Conservation (phyloP, 805 yeast genomes). For the Kluyveromyces starmeri region DNA sequence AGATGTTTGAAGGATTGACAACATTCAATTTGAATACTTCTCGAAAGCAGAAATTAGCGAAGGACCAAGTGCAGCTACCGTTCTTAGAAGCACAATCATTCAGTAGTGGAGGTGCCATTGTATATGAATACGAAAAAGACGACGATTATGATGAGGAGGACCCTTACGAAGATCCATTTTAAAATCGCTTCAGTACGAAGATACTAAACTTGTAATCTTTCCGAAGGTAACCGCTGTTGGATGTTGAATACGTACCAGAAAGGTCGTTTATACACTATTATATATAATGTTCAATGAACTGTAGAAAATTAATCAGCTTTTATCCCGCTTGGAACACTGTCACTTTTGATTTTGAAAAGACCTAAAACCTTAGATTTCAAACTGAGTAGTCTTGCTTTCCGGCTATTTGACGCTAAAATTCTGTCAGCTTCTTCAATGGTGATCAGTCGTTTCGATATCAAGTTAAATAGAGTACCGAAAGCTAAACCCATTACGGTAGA, state of each 20-base stretch:
- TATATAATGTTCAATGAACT: too few relatives aligned
- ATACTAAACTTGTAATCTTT: too few relatives aligned
- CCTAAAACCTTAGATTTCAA: neutral
- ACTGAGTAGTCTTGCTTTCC: slow-evolving; percentile 4
- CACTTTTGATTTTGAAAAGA: neutral
- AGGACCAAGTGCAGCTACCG: slow-evolving; percentile 85
- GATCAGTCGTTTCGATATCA: slow-evolving; percentile 63
- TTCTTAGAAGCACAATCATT: slow-evolving; percentile 79
- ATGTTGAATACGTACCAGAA: too few relatives aligned
- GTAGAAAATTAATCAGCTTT: too few relatives aligned
- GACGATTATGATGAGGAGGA: slow-evolving; percentile 98
- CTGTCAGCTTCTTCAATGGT: slow-evolving; percentile 61
- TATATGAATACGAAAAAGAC: slow-evolving; percentile 90
- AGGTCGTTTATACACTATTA: too few relatives aligned
- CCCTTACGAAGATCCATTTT: slow-evolving; percentile 94
- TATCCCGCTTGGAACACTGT: too few relatives aligned
- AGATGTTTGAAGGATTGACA: slow-evolving; percentile 60
- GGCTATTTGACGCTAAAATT: slow-evolving; percentile 7
- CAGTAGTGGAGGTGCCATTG: slow-evolving; percentile 84
- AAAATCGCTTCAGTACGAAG: too few relatives aligned
- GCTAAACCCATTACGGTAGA: slow-evolving; percentile 89
- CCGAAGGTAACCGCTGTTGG: too few relatives aligned
- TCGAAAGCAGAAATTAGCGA: slow-evolving; percentile 64
- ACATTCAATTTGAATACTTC: slow-evolving; percentile 81
- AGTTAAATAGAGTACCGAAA: slow-evolving; percentile 78